Base-by-base conservation (phyloP, 192 early-diverging fungal species). In the Pilaira anomala region DNA sequence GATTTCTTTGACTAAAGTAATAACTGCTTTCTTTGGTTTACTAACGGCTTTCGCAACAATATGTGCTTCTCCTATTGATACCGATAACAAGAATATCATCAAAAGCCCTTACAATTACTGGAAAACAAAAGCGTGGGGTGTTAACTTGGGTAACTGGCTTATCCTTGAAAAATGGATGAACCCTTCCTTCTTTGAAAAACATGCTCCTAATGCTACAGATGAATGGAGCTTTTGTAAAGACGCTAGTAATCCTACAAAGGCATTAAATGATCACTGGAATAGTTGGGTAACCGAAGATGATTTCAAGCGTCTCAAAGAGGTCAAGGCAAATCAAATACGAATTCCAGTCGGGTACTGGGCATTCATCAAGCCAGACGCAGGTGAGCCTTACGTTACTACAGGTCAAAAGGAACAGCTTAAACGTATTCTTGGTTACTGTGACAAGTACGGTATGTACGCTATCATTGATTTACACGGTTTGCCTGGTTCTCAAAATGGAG, bases 321-420 rank as follows among this genome's bases (percentile, higher is more conserved):
- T 77, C 13, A 76, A 77, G 0, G 52, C 80, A 1, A 85, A 80
- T 12, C 81, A 83, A 51, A 39, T 85, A 26, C 81, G 83, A 6
- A 80, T 85, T 3, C 83, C 83, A n/a, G 63, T 85, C 2, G 83
- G 83, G 3, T 80, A 83, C 56, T 85, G 83, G 83, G 81, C 79
- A 60, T 81, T 85, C 72, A 77, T 83, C 14, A 71, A 75, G 8
- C 68, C 79, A 12, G 75, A 73, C 62, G 67, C 77, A 39, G 82
- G 82, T 12, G 84, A 85, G 65, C 84, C 84, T 9, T 85, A 67
- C 21, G 78, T 83, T 3, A 67, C 79, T 49, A 83, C 76, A 73
- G 83, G 81, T 42, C 73, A 76, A 48, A 75, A 80, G 41, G 48
- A 52, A 14, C 61, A 63, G 28, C 52, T 70, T 46, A 28, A 70